Conservation (phyloP, 495 filamentous ascomycete genomes). For the Lindgomyces ingoldianus region DNA sequence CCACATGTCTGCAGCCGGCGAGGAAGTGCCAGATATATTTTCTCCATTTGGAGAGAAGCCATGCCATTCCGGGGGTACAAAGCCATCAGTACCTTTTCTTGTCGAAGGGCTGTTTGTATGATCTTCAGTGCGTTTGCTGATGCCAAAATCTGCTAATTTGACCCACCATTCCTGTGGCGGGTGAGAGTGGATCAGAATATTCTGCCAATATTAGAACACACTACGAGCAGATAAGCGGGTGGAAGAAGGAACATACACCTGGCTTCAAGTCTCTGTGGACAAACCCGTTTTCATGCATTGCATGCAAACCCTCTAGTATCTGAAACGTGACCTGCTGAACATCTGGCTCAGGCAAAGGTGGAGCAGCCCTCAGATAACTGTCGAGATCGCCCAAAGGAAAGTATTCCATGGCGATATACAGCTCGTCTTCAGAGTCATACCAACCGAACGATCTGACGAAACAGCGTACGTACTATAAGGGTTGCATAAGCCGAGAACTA, state of each 20-base stretch:
- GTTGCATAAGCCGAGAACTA: background rate
- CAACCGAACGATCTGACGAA: slow-evolving; percentile 28
- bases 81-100: slow-evolving; percentile 42
- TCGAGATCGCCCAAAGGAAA: slow-evolving; percentile 11
- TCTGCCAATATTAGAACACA: background rate
- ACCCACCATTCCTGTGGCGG: slow-evolving; percentile 35
- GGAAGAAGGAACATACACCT: slow-evolving; percentile 1
- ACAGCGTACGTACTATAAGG: slow-evolving; percentile 16
- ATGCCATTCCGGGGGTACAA: slow-evolving; percentile 49
- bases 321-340: slow-evolving; percentile 15
- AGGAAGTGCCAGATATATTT: background rate
- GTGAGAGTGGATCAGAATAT: background rate
- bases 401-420: slow-evolving; percentile 28
- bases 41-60: background rate
- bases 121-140: slow-evolving; percentile 46
- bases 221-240: background rate
- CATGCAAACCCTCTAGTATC: slow-evolving; percentile 8
- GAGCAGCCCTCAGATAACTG: background rate
- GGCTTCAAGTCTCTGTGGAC: slow-evolving; percentile 27
- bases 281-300: slow-evolving; percentile 27
- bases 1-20: slow-evolving; percentile 11
- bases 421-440: slow-evolving; percentile 6
- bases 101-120: slow-evolving; percentile 34
- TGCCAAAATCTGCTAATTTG: slow-evolving; percentile 58
- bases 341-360: slow-evolving; percentile 8